A percentile compares a stretch with the other conserved stretches of the same genome.
Conservation (phyloP, 148 eudicot species). For the Chenopodium quinoa region DNA sequence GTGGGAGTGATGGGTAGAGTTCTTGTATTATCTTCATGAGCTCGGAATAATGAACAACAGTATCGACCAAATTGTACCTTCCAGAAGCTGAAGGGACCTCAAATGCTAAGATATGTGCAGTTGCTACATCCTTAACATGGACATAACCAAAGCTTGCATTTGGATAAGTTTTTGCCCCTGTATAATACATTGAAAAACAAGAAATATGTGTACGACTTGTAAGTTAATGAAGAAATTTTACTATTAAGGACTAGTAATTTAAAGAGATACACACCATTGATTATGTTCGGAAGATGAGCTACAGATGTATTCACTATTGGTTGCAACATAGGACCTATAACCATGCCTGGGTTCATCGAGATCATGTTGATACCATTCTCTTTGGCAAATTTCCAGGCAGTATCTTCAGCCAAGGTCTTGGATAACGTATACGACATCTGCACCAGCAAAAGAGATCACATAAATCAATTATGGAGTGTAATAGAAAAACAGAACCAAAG, state of each 20-base stretch:
- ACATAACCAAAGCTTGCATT: too few species aligned
- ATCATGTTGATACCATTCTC: slow-evolving; percentile 32
- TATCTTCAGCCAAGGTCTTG: slow-evolving; percentile 43
- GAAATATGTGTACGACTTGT: too few species aligned
- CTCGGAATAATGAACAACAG: slow-evolving; percentile 18
- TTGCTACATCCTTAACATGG: slow-evolving; percentile 32
- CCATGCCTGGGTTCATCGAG: slow-evolving; percentile 26
- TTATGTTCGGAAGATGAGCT: neutral
- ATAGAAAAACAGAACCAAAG: too few species aligned
- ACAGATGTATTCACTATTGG: neutral
- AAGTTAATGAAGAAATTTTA: too few species aligned
- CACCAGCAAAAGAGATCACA: neutral
- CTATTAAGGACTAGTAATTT: neutral
- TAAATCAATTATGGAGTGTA: neutral
- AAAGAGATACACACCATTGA: slow-evolving; percentile 3
- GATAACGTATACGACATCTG: slow-evolving; percentile 34
- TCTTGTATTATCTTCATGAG: slow-evolving; percentile 17
- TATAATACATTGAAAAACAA: neutral
- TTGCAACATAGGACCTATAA: slow-evolving; percentile 1
- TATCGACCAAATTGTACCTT: slow-evolving; percentile 30
- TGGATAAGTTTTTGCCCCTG: too few species aligned
- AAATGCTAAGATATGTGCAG: slow-evolving; percentile 37
- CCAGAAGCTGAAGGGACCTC: slow-evolving; percentile 38
- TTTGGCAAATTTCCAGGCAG: slow-evolving; percentile 41
- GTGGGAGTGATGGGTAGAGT: slow-evolving; percentile 25